Evolutionary conservation across 805 yeast species (phyloP).

Genomic region (Maudiozyma serrabonitensis): DNA sequence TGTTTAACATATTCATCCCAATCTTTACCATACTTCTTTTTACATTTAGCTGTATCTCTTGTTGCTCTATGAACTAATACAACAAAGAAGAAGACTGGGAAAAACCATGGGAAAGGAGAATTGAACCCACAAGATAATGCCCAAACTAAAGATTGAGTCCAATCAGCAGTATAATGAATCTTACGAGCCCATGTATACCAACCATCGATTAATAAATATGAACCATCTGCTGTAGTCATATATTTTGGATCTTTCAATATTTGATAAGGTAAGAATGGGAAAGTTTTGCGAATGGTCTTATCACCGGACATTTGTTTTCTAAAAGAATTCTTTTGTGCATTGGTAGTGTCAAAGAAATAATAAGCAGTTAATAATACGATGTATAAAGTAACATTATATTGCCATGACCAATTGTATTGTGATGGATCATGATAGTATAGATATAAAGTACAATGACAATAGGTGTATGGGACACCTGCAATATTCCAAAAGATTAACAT

Average conservation of each 20-base stretch:
- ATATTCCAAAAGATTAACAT: conserved; percentile 98
- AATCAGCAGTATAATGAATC: conserved; percentile 91
- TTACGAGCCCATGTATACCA: conserved; percentile 93
- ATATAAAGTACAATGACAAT: conserved; percentile 86
- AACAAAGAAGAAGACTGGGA: conserved; percentile 80
- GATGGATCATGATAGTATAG: conserved; percentile 73
- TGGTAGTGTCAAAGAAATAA: conserved; percentile 89
- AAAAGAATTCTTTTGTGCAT: conserved; percentile 91
- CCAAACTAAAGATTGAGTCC: conserved; percentile 82
- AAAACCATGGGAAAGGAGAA: conserved; percentile 92
- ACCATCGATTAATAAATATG: conserved; percentile 79
- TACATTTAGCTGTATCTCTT: conserved; percentile 82
- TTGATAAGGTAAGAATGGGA: conserved; percentile 88
- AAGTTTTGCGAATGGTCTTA: conserved; percentile 63
- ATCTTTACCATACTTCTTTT: conserved; percentile 82
- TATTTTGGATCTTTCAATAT: conserved; percentile 75
- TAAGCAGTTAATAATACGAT: conserved; percentile 57
- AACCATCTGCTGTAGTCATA: conserved; percentile 77
- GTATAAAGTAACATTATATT: conserved; percentile 49
- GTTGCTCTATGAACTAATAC: conserved; percentile 82
- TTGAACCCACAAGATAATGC: conserved; percentile 80
- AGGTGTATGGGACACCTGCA: conserved; percentile 97
- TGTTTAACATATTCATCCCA: conserved; percentile 80
- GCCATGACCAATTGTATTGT: conserved; percentile 66
- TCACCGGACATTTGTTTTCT: conserved; percentile 80